Percentiles rank a stretch among this genome's conserved stretches.
Evolutionary conservation across 768 basidiomycete genomes (phyloP).

Genomic region (Phaffia australis): DNA sequence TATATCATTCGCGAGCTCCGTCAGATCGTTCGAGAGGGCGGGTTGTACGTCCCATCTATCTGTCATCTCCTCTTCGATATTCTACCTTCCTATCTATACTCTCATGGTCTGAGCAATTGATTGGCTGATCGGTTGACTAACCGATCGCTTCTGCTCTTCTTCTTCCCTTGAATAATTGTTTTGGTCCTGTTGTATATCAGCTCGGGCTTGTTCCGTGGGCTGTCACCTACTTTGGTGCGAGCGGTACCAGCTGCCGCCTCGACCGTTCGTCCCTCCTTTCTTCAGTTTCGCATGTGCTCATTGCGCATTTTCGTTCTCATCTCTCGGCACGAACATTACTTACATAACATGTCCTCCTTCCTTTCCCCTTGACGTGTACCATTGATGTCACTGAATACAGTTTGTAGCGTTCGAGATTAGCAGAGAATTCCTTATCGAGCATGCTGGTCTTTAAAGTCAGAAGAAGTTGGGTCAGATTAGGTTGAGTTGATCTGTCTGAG

Average conservation of each 20-base stretch:
- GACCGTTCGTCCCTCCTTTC: slow-evolving; percentile 20
- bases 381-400: background rate
- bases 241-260: slow-evolving; percentile 29
- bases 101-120: no score
- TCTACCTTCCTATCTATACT: no score
- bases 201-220: slow-evolving; percentile 32
- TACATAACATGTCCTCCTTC: background rate
- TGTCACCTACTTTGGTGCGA: slow-evolving; percentile 30
- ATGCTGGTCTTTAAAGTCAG: slow-evolving; percentile 10
- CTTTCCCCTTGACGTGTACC: background rate
- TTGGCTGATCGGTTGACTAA: no score
- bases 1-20: slow-evolving; percentile 68
- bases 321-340: no score
- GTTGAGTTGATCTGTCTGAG: no score
- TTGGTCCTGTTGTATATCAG: slow-evolving; percentile 26
- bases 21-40: slow-evolving; percentile 57
- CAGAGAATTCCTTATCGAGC: slow-evolving; percentile 25
- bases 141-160: no score
- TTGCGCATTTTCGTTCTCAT: background rate
- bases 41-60: slow-evolving; percentile 55
- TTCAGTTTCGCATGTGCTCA: background rate
- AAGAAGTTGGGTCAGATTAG: no score
- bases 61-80: background rate
- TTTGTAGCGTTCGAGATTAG: slow-evolving; percentile 34
- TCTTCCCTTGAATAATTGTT: slow-evolving; percentile 25